Base-by-base conservation (phyloP, 192 early-diverging fungal genomes). In the Chytriomyces hyalinus region DNA sequence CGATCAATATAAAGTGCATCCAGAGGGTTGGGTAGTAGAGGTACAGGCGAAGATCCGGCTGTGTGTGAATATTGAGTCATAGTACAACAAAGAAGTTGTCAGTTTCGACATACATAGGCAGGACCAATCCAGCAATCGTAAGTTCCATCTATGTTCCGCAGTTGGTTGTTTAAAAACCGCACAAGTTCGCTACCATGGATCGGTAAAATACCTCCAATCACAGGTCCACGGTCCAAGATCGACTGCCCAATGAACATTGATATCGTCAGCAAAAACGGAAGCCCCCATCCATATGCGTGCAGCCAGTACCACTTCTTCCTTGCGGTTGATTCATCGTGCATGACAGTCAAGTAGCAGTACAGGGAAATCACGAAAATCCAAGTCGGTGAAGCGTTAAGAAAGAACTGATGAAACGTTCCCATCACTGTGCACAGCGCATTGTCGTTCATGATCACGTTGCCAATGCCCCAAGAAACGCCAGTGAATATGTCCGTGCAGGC, bases 61-160 rank as follows among this genome's bases (percentile, higher is more conserved):
- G 36, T 36, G 36, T 36, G 36, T 36, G 36, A 36, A 36, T 36
- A 36, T 36, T 36, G 36, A 36, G 36, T 36, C 36, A 36, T 36
- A 36, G 36, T 36, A 36, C 36, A 36, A 3, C 36, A 36, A 36
- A 36, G 36, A 36, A 36, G 1, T 36, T 2, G 36, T 36, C 36
- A 36, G 36, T 36, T 36, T 36, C 36, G 36, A 36, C 36, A 36
- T 36, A 36, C 36, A 0, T 73, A 73, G 11, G 26, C 11, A 3
- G 51, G 11, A 10, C 60, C 61, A 10, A 73, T 63, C 71, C 71
- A 73, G 53, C 71, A 73, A 9, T 73, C 71, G 53, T 45, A 73
- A 61, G 45, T 73, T 8, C 60, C 53, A 46, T 73, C 36, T 36
- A 36, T 36, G 36, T 36, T 36, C 36, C 36, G 36, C 36, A 36